Base-by-base conservation (phyloP, 352 stramenopile genomes). In the Globisporangium polare region DNA sequence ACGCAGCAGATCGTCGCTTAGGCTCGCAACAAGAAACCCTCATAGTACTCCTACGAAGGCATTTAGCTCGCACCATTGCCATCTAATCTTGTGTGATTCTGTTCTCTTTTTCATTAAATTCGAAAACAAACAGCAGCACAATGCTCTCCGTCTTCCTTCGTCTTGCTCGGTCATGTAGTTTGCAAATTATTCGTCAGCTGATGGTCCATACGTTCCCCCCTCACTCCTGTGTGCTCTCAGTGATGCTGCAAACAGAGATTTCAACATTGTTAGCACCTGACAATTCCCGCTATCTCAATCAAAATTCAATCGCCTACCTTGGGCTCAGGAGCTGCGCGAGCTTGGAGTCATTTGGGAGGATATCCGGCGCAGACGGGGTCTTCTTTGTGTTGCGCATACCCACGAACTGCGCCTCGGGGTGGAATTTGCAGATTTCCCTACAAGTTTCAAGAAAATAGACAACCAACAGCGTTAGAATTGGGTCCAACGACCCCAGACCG, bases 381-480 rank as follows among this genome's bases (percentile, higher is more conserved):
- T 54, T 53, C 31, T 50, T 37, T 9, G 24, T 15, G 39, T 39
- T 20, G 55, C 43, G 26, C 22, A 46, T 57, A 33, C 58, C 46
- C 20, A 60, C 58, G 20, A 65, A 65, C n/a, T 70, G 71, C 58
- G 77, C 68, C 37, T 86, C 76, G 3, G 80, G 82, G 55, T 92
- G 82, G 58, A 92, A 86, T 68, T 87, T 86, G 35, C 74, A 69
- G 54, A 93, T 90, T 31, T 68, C 52, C 18, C 62, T 68, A 22
- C 15, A 41, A 20, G 42, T 12, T 17, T 39, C 15, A 53, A 20
- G 26, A 53, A 53, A 27, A 12, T 31, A 29, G 22, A 22, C 27
- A 63, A 63, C 22, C 22, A 47, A 39, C 35, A 37, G 35, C 27
- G 18, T 55, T 55, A 55, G 27, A 41, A n/a, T n/a, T n/a, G n/a